Percentiles rank a stretch among this genome's conserved stretches.
phyloP scores from a whole-genome alignment of 2,329 filamentous ascomycete species.

The Ampelomyces quisqualis region DNA sequence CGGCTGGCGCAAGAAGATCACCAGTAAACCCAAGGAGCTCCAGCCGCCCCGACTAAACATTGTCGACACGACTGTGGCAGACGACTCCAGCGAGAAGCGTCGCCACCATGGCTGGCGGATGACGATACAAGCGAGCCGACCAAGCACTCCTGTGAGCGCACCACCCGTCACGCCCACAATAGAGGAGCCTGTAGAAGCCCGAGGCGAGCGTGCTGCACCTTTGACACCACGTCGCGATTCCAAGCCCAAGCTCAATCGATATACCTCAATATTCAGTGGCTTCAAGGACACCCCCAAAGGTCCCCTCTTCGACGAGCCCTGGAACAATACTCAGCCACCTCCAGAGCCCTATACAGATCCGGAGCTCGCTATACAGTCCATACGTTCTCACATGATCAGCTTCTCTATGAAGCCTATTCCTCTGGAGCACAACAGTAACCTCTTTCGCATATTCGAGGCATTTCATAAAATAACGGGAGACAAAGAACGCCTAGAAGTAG shows the following conservation, averaged over 20 bases:
- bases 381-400: conserved; percentile 29
- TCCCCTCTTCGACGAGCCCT: conserved; percentile 30
- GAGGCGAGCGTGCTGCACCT: conserved; percentile 33
- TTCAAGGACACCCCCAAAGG: conserved; percentile 24
- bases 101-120: conserved; percentile 26
- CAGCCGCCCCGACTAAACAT: conserved; percentile 7
- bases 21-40: conserved; percentile 16
- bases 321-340: conserved; percentile 22
- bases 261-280: conserved; percentile 40
- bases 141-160: conserved; percentile 20
- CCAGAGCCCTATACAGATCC: conserved; percentile 28
- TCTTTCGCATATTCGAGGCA: conserved; percentile 48
- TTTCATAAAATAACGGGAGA: conserved; percentile 42
- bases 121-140: conserved; percentile 24
- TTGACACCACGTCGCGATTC: conserved; percentile 35
- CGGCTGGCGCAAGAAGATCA: conserved; percentile 29
- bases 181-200: conserved; percentile 29
- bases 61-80: conserved; percentile 6
- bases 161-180: conserved; percentile 16
- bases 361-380: conserved; percentile 24
- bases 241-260: conserved; percentile 45
- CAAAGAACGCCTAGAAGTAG: conserved; percentile 31
- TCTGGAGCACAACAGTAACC: conserved; percentile 37
- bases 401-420: conserved; percentile 28
- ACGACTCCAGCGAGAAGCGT: conserved; percentile 20